Conservation (phyloP, 176 grass and related monocot genomes). For the Rhynchospora pubera region DNA sequence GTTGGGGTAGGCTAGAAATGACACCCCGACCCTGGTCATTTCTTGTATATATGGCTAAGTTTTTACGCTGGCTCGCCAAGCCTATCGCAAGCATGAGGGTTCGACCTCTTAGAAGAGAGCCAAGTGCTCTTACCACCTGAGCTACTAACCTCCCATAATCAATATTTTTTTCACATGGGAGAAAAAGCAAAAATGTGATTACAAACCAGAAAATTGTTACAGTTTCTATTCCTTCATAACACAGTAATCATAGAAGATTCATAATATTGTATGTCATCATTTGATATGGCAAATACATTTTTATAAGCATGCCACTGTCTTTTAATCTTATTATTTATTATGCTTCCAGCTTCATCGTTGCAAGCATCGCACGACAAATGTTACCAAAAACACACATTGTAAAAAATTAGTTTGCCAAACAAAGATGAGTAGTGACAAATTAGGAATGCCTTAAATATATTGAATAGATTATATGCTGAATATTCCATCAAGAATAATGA, state of each 20-base stretch:
- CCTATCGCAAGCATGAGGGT: too few species aligned
- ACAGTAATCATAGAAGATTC: neutral
- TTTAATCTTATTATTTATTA: neutral
- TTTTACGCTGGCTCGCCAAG: too few species aligned
- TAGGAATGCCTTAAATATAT: neutral
- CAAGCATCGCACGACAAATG: neutral
- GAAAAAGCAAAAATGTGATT: too few species aligned
- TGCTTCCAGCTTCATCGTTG: neutral
- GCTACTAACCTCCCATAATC: neutral
- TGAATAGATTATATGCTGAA: neutral
- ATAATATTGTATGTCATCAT: neutral
- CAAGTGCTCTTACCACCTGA: too few species aligned
- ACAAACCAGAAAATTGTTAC: neutral
- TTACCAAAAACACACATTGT: neutral
- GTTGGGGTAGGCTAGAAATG: too few species aligned
- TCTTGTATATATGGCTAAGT: too few species aligned
- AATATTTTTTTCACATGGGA: neutral
- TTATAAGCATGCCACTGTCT: neutral
- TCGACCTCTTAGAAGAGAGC: too few species aligned
- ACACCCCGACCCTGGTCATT: too few species aligned
- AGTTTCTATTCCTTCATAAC: neutral
- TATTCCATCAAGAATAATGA: neutral
- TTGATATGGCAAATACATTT: neutral
- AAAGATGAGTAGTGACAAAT: neutral
- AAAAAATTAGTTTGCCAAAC: neutral